Evolutionary conservation across 1,139 yeast genomes (phyloP).

Genomic region (Diutina ranongensis): DNA sequence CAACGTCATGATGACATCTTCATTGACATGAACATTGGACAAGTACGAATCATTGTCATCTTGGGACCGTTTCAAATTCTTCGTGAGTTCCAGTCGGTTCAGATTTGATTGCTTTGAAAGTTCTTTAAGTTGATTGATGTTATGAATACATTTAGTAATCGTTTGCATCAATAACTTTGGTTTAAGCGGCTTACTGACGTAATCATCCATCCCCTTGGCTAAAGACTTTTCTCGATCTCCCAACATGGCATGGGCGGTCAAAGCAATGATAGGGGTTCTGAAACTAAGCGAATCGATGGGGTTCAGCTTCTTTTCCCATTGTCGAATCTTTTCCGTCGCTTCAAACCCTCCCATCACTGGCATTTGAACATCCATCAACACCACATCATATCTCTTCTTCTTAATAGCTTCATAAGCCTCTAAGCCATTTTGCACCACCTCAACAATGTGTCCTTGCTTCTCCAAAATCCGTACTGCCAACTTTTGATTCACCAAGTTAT

Average conservation of each 20-base stretch:
- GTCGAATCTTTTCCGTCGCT: conserved; percentile 75
- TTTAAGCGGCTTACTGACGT: conserved; percentile 75
- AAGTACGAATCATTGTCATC: background rate
- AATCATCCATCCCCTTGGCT: conserved; percentile 87
- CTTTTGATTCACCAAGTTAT: conserved; percentile 77
- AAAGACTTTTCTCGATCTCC: conserved; percentile 80
- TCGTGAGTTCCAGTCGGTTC: conserved; percentile 37
- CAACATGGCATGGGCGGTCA: conserved; percentile 88
- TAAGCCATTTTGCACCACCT: conserved; percentile 76
- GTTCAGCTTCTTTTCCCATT: conserved; percentile 74
- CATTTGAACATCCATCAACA: conserved; percentile 91
- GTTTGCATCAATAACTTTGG: conserved; percentile 77
- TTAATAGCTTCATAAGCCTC: conserved; percentile 74
- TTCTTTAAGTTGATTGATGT: conserved; percentile 46
- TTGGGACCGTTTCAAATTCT: conserved; percentile 21
- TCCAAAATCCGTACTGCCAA: conserved; percentile 74
- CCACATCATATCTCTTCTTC: conserved; percentile 59
- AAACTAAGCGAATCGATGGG: conserved; percentile 56
- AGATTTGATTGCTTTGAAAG: conserved; percentile 38
- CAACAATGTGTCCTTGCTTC: conserved; percentile 72
- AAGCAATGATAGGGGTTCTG: conserved; percentile 77
- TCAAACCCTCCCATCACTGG: conserved; percentile 94
- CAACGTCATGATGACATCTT: conserved; percentile 1
- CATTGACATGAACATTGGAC: background rate
- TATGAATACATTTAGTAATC: conserved; percentile 71